Evolutionary conservation across 148 eudicot genomes (phyloP).

Genomic region (Drosera capensis): DNA sequence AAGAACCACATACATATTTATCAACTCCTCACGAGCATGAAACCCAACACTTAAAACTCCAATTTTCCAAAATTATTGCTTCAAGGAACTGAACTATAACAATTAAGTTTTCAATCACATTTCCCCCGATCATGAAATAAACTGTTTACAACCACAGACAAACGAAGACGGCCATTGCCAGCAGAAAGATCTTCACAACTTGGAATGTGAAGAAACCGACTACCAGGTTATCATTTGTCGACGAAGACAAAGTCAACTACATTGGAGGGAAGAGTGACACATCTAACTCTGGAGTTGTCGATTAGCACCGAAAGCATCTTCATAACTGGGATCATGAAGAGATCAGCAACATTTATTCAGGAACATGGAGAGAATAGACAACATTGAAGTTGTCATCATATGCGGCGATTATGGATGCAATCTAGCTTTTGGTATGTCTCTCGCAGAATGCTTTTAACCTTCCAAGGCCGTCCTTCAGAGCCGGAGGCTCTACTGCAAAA

Average conservation of each 20-base stretch:
- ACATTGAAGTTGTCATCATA: neutral
- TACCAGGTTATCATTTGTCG: no score
- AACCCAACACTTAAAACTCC: neutral
- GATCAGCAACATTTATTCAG: neutral
- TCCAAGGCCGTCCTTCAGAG: constrained; percentile 25
- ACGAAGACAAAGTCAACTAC: no score
- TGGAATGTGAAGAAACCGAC: no score
- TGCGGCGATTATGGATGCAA: neutral
- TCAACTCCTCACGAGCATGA: no score
- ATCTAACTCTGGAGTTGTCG: no score
- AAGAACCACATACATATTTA: no score
- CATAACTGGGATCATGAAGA: constrained; percentile 1
- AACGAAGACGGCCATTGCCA: no score
- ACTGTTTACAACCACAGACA: no score
- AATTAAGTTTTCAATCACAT: neutral
- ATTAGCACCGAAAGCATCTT: no score
- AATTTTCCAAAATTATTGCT: neutral
- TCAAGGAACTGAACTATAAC: neutral
- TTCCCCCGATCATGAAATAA: neutral
- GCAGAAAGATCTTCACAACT: constrained; percentile 1
- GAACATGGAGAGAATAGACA: neutral
- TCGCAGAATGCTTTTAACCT: constrained; percentile 27
- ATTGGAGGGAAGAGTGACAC: no score
- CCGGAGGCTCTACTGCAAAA: constrained; percentile 21
- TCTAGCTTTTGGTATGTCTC: constrained; percentile 11